Evolutionary conservation across 768 basidiomycete genomes (phyloP).

Genomic region (Udeniomyces megalosporus): DNA sequence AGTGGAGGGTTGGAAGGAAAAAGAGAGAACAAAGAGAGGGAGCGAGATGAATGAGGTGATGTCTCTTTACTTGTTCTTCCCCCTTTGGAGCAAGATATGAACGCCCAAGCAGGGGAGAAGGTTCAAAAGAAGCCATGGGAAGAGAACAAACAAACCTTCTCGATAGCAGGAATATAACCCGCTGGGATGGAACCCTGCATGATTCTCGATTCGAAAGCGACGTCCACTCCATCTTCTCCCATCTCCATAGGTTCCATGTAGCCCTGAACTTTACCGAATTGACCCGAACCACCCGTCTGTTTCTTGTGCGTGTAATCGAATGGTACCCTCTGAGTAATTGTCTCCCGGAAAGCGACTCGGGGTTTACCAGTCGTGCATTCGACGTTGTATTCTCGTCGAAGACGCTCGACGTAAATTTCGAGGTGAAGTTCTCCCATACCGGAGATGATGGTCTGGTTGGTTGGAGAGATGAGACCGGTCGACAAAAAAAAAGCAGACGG

Average conservation of each 20-base stretch:
- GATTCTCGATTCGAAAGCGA: slow-evolving; percentile 66
- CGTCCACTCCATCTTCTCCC: slow-evolving; percentile 54
- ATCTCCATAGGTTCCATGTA: slow-evolving; percentile 81
- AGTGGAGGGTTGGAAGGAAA: too few relatives aligned
- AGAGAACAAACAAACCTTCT: slow-evolving; percentile 45
- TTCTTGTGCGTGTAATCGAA: slow-evolving; percentile 95
- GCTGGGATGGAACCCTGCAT: slow-evolving; percentile 85
- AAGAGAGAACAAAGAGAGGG: neutral
- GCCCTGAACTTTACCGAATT: slow-evolving; percentile 85
- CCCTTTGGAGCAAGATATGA: neutral
- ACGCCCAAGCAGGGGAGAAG: neutral
- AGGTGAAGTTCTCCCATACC: slow-evolving; percentile 99
- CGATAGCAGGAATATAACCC: slow-evolving; percentile 83
- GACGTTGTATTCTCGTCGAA: slow-evolving; percentile 93
- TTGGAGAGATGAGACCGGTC: neutral
- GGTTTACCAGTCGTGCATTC: slow-evolving; percentile 89
- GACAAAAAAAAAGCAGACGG: neutral
- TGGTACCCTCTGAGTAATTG: slow-evolving; percentile 61
- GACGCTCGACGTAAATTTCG: slow-evolving; percentile 97
- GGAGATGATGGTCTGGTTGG: slow-evolving; percentile 96
- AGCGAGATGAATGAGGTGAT: too few relatives aligned
- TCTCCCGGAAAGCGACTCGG: slow-evolving; percentile 90
- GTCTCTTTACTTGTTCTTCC: neutral
- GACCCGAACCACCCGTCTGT: slow-evolving; percentile 92
- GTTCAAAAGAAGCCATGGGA: neutral